These are phyloP conservation scores for Colletotrichum noveboracense DNA, from an alignment of 2,329 filamentous ascomycete species.

Conservation along the genomic window DNA sequence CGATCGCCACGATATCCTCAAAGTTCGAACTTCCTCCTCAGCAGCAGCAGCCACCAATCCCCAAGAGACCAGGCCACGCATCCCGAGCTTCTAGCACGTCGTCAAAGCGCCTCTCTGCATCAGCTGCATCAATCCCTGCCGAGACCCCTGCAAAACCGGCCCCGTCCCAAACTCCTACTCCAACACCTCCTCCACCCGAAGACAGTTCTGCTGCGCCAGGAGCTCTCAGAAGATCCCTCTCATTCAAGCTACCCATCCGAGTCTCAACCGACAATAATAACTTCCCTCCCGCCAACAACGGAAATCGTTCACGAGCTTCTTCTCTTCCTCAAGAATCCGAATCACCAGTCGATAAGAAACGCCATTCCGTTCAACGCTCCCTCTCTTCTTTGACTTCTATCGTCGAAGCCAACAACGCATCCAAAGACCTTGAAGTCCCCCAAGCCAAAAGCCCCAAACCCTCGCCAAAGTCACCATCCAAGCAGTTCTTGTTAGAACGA, in stretches of 20 bases:
- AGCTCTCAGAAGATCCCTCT: constrained; percentile 17
- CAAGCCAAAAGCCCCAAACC: not conserved
- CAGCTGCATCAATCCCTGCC: not conserved
- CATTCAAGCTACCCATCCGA: constrained; percentile 15
- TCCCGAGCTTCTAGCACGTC: constrained; percentile 5
- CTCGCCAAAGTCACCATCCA: constrained; percentile 7
- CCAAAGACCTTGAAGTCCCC: not conserved
- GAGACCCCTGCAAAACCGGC: not conserved
- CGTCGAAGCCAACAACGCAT: not conserved
- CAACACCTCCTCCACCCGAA: not conserved
- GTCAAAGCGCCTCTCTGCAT: constrained; percentile 12
- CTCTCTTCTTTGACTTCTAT: constrained; percentile 11
- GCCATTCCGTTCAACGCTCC: not conserved
- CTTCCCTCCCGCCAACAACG: not conserved
- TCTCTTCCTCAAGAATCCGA: constrained; percentile 8
- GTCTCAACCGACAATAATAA: constrained; percentile 8
- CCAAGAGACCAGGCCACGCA: not conserved
- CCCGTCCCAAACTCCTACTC: not conserved
- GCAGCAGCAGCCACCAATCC: not conserved
- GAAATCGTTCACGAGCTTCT: not conserved
- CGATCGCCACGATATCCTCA: constrained; percentile 4
- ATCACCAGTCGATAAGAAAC: not conserved
- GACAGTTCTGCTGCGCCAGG: constrained; percentile 7
- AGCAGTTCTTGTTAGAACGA: constrained; percentile 12
- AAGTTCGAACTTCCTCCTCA: not conserved